Conservation (phyloP, 208 protist genomes). For the Leishmania turanica region DNA sequence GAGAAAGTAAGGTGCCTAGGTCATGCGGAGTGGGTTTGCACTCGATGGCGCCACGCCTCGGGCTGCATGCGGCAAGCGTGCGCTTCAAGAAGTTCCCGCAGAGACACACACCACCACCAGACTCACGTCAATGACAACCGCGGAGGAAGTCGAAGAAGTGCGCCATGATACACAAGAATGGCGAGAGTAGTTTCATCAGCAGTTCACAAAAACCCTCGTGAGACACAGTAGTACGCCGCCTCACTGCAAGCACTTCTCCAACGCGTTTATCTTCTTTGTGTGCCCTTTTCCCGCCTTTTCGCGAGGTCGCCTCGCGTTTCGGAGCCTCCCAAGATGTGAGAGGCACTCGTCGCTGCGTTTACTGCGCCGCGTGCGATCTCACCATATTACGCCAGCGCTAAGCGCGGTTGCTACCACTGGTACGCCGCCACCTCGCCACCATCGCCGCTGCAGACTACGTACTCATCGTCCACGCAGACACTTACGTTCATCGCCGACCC, state of each 20-base stretch:
- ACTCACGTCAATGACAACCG: no score
- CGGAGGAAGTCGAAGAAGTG: neutral
- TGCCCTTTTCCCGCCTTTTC: neutral
- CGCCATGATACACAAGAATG: neutral
- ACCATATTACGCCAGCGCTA: neutral
- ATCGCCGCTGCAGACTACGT: conserved; percentile 40
- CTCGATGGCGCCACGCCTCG: neutral
- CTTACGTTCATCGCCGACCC: conserved; percentile 33
- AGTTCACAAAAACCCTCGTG: neutral
- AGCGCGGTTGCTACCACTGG: conserved; percentile 15
- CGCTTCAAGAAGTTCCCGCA: neutral
- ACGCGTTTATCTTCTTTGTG: neutral
- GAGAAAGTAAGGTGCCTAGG: neutral
- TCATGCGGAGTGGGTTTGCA: neutral
- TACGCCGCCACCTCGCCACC: conserved; percentile 39
- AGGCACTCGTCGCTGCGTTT: neutral
- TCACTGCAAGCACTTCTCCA: neutral
- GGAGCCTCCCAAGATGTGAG: neutral
- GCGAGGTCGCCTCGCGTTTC: neutral
- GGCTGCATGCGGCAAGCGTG: neutral
- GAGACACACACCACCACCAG: neutral
- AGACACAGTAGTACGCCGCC: neutral
- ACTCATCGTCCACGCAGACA: conserved; percentile 32
- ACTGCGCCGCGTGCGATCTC: neutral
- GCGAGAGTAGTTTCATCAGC: neutral